Evolutionary conservation across 768 basidiomycete genomes (phyloP), one percentile per base, ranked within the genome.

Genomic region (Aureoboletus auriporus): DNA sequence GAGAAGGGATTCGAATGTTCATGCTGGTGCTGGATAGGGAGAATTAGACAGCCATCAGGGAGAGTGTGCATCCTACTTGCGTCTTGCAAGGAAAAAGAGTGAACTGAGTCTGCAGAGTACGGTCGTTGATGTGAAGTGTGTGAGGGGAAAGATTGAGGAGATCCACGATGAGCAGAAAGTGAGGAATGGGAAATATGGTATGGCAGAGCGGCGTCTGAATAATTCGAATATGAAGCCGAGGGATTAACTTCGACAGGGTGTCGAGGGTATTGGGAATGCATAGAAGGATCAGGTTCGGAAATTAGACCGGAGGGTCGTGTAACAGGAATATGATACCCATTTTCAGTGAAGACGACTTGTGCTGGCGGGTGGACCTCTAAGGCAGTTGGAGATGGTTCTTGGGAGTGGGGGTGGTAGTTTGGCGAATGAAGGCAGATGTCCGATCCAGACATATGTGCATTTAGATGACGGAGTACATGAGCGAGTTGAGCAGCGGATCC

Each of bases 401-500:
- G 55, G 27, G 61, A 34, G 37, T 58, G 55, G 28, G 59, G 34
- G 39, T 56, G 65, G 49, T 74, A 71, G 16, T 64, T 55, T 3
- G 73, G 73, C 1, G 71, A 66, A 40, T 67, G 69, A 31, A 74
- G 58, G 35, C 51, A 57, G 47, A 74, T 55, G 43, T 72, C 70
- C 9, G 68, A 55, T 17, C 66, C 65, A 17, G 63, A 55, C 3
- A 58, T 53, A 37, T 59, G 62, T 9, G 61, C 56, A 39, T 66
- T 71, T 29, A 84, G 64, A 42, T 70, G 75, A 51, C 72, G 73
- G 26, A 84, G 66, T 41, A 85, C 68, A 49, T 80, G 77, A 33
- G 72, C 69, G 8, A 88, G 72, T 50, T 86, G 82, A 26, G 74
- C 71, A 2, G 80, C 76, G 26, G 83, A 77, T 27, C 86, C 88